Base-by-base conservation (phyloP, 345 rosid genomes). In the Eucalyptus pauciflora region DNA sequence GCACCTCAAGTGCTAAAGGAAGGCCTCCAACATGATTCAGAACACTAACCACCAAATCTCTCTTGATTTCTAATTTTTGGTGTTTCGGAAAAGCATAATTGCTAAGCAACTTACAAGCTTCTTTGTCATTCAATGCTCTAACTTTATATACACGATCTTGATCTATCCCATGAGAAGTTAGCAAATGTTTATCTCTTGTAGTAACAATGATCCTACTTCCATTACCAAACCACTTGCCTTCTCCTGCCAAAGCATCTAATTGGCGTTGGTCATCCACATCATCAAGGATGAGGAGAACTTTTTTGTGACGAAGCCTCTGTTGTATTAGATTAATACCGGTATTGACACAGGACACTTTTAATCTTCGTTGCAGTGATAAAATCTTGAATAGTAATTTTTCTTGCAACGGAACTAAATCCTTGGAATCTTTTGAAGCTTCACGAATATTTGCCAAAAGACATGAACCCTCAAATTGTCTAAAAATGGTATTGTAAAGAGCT, bases 71-170 rank as follows among this genome's bases (percentile, higher is more conserved):
- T 7, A n/a, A 7, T n/a, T 7, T 7, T 64, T 4, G 41, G 18
- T 4, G 76, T 64, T 20, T 14, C 16, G 1, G 20, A 14, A n/a
- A 64, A 64, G 37, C 76, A n/a, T n/a, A 5, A 4, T 64, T 64
- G 3, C 18, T n/a, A 7, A 64, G 10, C 5, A 64, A 0, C 76
- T 64, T 0, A 4, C 1, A 5, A 14, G 76, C 76, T n/a, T 64
- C 76, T 3, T 8, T 2, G 3, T 64, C 0, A 64, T 2, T 0
- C 2, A 64, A 3, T n/a, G 3, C 5, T n/a, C 2, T 3, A n/a
- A 64, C 76, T 64, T 64, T 3, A n/a, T 14, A n/a, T 1, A 64
- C 76, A 64, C 1, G 10, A 64, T 64, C 10, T n/a, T n/a, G 41
- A 27, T 27, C 31, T 3, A 60, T 60, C 4, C 15, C 67, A 60